Evolutionary conservation across 192 early-diverging fungal species (phyloP).

Genomic region (Podila epicladia): DNA sequence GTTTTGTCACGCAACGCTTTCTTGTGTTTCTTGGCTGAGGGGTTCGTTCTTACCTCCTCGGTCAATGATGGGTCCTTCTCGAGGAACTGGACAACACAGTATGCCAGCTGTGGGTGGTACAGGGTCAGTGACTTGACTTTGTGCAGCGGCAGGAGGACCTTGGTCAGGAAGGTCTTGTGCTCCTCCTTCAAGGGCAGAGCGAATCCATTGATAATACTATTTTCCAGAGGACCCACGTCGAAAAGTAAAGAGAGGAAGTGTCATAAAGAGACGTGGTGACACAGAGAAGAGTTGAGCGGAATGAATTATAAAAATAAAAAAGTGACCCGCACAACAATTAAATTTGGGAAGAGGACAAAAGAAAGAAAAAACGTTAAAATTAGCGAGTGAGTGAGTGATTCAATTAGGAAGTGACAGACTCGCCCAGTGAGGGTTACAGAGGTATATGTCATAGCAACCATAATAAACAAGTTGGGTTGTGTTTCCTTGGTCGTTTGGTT

Average conservation of each 20-base stretch:
- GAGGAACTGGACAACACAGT: constrained; percentile 98
- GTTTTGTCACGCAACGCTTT: background rate
- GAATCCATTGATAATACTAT: constrained; percentile 99
- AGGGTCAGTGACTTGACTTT: constrained; percentile 93
- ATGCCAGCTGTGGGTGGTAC: constrained; percentile 97
- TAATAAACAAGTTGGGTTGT: no score
- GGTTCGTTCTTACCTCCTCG: constrained; percentile 68
- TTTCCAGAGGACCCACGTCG: background rate
- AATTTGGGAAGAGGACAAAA: background rate
- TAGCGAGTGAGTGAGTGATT: background rate
- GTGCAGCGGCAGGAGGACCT: constrained; percentile 95
- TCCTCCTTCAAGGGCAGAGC: constrained; percentile 98
- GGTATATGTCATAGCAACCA: background rate
- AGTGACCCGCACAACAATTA: background rate
- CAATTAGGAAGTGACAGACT: background rate
- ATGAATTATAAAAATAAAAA: constrained; percentile 1
- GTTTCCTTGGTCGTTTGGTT: no score
- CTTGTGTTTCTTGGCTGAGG: no score
- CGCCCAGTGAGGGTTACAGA: background rate
- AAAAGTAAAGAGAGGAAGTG: no score
- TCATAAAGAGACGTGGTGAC: background rate
- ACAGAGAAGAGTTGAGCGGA: constrained; percentile 1
- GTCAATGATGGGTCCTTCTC: constrained; percentile 97
- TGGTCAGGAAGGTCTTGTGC: constrained; percentile 95
- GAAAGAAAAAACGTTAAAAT: background rate